These are phyloP conservation scores for Candida dajiaensis DNA, from an alignment of 805 yeast genomes.

Conservation along the genomic window DNA sequence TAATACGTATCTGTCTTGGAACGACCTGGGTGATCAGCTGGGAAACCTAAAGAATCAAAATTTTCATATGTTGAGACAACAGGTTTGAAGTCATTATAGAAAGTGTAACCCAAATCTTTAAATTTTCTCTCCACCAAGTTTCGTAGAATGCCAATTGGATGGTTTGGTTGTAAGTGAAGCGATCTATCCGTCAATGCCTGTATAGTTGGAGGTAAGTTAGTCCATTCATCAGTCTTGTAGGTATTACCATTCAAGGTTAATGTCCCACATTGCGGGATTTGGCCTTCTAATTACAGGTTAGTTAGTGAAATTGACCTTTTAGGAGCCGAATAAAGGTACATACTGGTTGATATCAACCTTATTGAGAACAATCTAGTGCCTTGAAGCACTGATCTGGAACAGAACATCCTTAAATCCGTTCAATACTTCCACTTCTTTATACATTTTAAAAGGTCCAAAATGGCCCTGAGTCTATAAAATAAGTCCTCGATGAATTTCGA, in stretches of 20 bases:
- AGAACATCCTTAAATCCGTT: not conserved
- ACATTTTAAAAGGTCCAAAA: not conserved
- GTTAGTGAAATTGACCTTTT: not conserved
- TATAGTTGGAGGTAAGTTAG: conserved; percentile 79
- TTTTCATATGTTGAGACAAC: conserved; percentile 78
- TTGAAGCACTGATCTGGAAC: not conserved
- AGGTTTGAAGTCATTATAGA: conserved; percentile 76
- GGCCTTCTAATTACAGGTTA: not conserved
- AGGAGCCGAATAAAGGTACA: not conserved
- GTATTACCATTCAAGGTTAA: conserved; percentile 40
- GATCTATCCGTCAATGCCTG: conserved; percentile 62
- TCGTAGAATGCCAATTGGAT: conserved; percentile 86
- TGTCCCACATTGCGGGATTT: conserved; percentile 25
- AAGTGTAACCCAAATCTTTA: conserved; percentile 61
- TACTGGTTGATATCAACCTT: not conserved
- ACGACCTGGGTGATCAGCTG: conserved; percentile 89
- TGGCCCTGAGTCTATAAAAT: no score
- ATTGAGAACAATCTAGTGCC: not conserved
- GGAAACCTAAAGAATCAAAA: conserved; percentile 90
- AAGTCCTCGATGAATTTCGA: not conserved
- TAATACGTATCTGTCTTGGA: conserved; percentile 91
- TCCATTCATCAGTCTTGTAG: conserved; percentile 67
- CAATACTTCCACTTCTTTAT: not conserved
- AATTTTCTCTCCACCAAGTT: conserved; percentile 67
- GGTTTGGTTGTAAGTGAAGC: conserved; percentile 66